Evolutionary conservation across 257 asterid species (phyloP), one percentile per base, ranked within the genome.

Genomic region (Eucommia ulmoides): DNA sequence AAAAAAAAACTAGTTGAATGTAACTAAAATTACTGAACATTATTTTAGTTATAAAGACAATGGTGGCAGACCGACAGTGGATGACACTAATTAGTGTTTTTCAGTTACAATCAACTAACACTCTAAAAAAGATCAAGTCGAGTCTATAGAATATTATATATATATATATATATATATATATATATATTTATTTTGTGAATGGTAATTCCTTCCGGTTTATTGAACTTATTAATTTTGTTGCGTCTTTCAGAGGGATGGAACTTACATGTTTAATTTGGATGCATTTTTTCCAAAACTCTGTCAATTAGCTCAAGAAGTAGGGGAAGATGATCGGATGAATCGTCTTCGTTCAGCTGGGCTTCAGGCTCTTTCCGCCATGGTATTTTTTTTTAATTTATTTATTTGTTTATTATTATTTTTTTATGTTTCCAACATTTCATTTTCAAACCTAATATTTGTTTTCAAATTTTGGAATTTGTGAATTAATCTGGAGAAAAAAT

Each of bases 341-440:
- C 68, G 50, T 8, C 68, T 83, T 60, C 80, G 80, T 61, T 82
- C 87, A 38, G 81, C 86, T 53, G 87, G 76, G 19, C 70, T 91
- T 62, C 91, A 91, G 66, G 82, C 94, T 56, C 92, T 83, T 54
- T 79, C 93, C 55, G 79, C 97, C 41, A 72, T 86, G 97, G 97
- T 86, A 75, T 29, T n/a, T n/a, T n/a, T n/a, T n/a, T n/a, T n/a
- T n/a, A n/a, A n/a, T n/a, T n/a, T n/a, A n/a, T n/a, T n/a, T n/a
- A n/a, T n/a, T n/a, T n/a, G n/a, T n/a, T n/a, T n/a, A n/a, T n/a
- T n/a, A n/a, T n/a, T n/a, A 51, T 15, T 52, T 72, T 20, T 60
- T 41, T 26, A 19, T 49, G 24, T 42, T 45, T 22, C 61, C 52
- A 26, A 17, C 53, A 33, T 19, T 29, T 23, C 22, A 35, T 35